Conservation (phyloP, 371 early-diverging fungal species). For the Mortierella sp. region DNA sequence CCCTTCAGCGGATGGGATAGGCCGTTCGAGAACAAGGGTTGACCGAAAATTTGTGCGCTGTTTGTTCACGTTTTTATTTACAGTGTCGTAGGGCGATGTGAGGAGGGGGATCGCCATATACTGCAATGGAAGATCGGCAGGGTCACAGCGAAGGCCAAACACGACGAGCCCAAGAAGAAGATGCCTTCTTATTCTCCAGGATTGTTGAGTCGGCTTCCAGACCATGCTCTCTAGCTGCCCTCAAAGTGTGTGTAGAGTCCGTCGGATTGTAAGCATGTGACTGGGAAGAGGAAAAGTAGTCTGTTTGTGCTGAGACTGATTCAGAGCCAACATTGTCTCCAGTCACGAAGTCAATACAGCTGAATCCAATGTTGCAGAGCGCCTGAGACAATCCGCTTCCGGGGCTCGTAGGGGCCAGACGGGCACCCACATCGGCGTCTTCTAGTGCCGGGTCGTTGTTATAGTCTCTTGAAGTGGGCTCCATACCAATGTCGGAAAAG, state of each 20-base stretch:
- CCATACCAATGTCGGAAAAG: background rate
- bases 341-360: conserved; percentile 32
- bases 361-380: conserved; percentile 37
- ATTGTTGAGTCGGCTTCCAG: conserved; percentile 9
- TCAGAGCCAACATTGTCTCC: conserved; percentile 17
- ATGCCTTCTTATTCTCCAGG: conserved; percentile 11
- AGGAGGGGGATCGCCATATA: background rate
- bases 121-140: background rate
- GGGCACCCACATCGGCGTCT: background rate
- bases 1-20: background rate
- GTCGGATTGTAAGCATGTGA: background rate
- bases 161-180: conserved; percentile 31
- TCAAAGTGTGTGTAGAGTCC: background rate
- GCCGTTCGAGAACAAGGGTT: background rate
- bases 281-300: background rate
- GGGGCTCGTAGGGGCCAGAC: conserved; percentile 16
- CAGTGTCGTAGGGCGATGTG: background rate
- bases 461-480: background rate
- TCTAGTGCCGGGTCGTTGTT: background rate
- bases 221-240: background rate
- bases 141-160: conserved; percentile 30
- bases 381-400: conserved; percentile 33
- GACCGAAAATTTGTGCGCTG: background rate
- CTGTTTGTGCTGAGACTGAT: background rate
- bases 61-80: conserved; percentile 6